Conservation (phyloP, 208 protist genomes). For the Trypanosomatidae sp. region DNA sequence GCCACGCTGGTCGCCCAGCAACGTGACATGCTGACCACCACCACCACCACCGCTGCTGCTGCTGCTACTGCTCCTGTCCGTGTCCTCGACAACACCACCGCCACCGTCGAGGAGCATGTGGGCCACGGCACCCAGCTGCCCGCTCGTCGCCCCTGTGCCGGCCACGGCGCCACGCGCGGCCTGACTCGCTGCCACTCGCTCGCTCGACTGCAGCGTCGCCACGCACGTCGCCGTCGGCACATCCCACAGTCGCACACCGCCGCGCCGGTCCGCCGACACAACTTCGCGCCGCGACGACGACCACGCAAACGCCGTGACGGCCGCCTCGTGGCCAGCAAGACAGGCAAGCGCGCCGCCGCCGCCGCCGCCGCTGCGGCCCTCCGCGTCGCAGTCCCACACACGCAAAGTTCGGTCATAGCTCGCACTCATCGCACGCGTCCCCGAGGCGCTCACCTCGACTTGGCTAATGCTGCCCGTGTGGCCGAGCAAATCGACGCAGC, state of each 20-base stretch:
- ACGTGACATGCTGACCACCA: slow-evolving; percentile 8
- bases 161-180: too few species aligned
- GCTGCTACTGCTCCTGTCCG: too few species aligned
- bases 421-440: slow-evolving; percentile 30
- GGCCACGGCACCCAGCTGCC: slow-evolving; percentile 49
- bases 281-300: slow-evolving; percentile 24
- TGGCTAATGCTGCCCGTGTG: slow-evolving; percentile 75
- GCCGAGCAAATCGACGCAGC: slow-evolving; percentile 68
- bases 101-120: slow-evolving; percentile 18
- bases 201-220: slow-evolving; percentile 31
- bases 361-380: too few species aligned
- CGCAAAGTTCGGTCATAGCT: slow-evolving; percentile 79
- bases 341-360: slow-evolving; percentile 25
- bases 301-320: slow-evolving; percentile 74
- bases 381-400: slow-evolving; percentile 44
- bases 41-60: neutral
- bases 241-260: slow-evolving; percentile 67
- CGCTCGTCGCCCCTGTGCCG: too few species aligned
- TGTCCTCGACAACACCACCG: slow-evolving; percentile 4
- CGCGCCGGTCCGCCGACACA: slow-evolving; percentile 68
- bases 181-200: too few species aligned
- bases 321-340: slow-evolving; percentile 53
- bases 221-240: slow-evolving; percentile 30
- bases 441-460: slow-evolving; percentile 34
- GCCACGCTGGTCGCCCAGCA: slow-evolving; percentile 66